A percentile compares a stretch with the other conserved stretches of the same genome.
Conservation (phyloP, 1,139 yeast genomes). For the Kodamaea anthophila region DNA sequence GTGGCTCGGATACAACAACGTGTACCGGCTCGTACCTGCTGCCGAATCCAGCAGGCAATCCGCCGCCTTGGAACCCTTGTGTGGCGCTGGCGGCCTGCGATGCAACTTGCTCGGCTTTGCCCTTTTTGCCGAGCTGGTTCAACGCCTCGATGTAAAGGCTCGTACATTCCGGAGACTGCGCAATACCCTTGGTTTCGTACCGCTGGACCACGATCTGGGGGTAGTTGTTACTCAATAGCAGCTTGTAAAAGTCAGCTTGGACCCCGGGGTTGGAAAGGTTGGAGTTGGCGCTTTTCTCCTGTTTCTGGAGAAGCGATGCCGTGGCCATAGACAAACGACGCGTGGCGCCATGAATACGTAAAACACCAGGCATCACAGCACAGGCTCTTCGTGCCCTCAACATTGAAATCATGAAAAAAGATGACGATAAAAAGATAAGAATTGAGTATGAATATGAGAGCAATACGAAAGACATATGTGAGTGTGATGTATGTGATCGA, state of each 20-base stretch:
- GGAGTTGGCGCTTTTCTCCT: slow-evolving; percentile 78
- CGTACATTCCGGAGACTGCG: slow-evolving; percentile 72
- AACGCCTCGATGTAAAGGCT: slow-evolving; percentile 74
- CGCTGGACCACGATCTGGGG: slow-evolving; percentile 92
- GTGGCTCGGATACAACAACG: slow-evolving; percentile 82
- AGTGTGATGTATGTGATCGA: too few relatives aligned
- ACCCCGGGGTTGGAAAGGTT: slow-evolving; percentile 58
- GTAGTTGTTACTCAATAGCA: slow-evolving; percentile 67
- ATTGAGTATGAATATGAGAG: too few relatives aligned
- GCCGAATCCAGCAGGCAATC: slow-evolving; percentile 36
- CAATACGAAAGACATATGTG: too few relatives aligned
- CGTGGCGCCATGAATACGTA: too few relatives aligned
- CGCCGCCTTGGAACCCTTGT: slow-evolving; percentile 19
- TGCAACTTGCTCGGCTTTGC: slow-evolving; percentile 64
- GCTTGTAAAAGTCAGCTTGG: slow-evolving; percentile 79
- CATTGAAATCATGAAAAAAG: too few relatives aligned
- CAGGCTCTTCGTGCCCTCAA: too few relatives aligned
- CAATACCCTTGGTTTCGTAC: slow-evolving; percentile 87
- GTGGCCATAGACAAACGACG: slow-evolving; percentile 21
- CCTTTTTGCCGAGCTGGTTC: slow-evolving; percentile 66
- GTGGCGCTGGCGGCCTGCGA: slow-evolving; percentile 16
- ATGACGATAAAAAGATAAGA: too few relatives aligned
- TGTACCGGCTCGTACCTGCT: slow-evolving; percentile 73
- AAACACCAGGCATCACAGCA: too few relatives aligned
- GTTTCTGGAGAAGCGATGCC: slow-evolving; percentile 47